Conservation (phyloP, 805 yeast species). For the Cyberlindnera saturnus region DNA sequence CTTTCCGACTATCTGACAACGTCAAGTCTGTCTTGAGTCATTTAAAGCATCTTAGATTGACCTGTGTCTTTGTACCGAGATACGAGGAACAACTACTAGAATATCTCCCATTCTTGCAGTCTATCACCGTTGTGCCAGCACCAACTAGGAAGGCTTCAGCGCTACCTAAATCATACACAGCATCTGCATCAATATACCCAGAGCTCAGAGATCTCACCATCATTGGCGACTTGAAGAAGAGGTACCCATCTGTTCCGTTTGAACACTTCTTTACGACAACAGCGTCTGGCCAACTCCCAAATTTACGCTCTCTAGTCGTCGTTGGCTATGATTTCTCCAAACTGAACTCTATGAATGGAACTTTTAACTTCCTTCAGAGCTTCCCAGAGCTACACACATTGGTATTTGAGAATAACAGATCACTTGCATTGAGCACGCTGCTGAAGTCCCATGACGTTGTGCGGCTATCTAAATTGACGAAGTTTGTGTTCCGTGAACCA, state of each 20-base stretch:
- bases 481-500: constrained; percentile 17
- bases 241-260: constrained; percentile 15
- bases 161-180: constrained; percentile 2
- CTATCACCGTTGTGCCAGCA: constrained; percentile 9
- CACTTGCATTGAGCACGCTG: constrained; percentile 14
- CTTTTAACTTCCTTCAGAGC: constrained; percentile 19
- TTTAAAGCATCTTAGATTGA: constrained; percentile 9
- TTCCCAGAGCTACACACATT: constrained; percentile 14
- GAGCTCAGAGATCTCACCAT: constrained; percentile 12
- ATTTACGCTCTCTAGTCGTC: constrained; percentile 11
- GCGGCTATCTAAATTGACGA: constrained; percentile 6
- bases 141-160: constrained; percentile 5
- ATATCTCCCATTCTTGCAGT: constrained; percentile 13
- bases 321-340: constrained; percentile 19
- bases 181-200: constrained; percentile 1
- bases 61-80: constrained; percentile 14
- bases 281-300: constrained; percentile 9
- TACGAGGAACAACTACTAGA: constrained; percentile 14
- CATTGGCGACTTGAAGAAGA: constrained; percentile 14
- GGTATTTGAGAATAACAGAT: constrained; percentile 18
- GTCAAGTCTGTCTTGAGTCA: neutral
- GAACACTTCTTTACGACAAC: constrained; percentile 12
- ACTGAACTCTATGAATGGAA: constrained; percentile 12
- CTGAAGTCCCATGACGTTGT: constrained; percentile 15
- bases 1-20: constrained; percentile 1